phyloP scores from a whole-genome alignment of 2,329 filamentous ascomycete genomes.

The Fusarium sp. region DNA sequence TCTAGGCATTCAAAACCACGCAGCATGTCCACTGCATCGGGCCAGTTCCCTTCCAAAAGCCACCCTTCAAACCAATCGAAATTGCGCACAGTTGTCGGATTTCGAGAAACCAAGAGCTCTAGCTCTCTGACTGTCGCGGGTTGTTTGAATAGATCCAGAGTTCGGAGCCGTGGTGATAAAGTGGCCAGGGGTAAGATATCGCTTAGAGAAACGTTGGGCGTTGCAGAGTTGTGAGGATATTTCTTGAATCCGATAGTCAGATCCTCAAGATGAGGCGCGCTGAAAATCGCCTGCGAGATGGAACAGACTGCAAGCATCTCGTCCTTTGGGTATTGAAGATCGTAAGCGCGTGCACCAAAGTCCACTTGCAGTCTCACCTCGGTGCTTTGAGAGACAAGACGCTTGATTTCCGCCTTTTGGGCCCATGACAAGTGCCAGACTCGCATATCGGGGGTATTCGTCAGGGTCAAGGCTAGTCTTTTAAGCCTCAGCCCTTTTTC shows the following conservation, averaged over 20 bases:
- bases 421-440: not conserved
- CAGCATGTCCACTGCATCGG: not conserved
- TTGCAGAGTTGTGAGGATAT: not conserved
- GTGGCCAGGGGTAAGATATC: not conserved
- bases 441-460: not conserved
- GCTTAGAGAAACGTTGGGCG: not conserved
- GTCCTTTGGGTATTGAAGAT: not conserved
- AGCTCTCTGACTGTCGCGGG: not conserved
- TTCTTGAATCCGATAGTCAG: not conserved
- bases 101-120: not conserved
- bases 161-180: not conserved
- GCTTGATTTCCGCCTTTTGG: not conserved
- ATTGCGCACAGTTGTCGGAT: not conserved
- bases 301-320: slow-evolving; percentile 7
- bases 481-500: not conserved
- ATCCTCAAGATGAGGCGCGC: not conserved
- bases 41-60: not conserved
- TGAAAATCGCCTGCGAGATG: not conserved
- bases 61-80: not conserved
- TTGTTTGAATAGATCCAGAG: not conserved
- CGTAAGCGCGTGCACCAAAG: not conserved
- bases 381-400: not conserved
- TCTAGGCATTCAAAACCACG: not conserved
- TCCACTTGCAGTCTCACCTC: not conserved
- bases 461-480: not conserved